A percentile compares a stretch with the other conserved stretches of the same genome.
These are phyloP conservation scores for Fusarium armeniacum DNA, from an alignment of 2,329 filamentous ascomycete genomes.

Conservation along the genomic window DNA sequence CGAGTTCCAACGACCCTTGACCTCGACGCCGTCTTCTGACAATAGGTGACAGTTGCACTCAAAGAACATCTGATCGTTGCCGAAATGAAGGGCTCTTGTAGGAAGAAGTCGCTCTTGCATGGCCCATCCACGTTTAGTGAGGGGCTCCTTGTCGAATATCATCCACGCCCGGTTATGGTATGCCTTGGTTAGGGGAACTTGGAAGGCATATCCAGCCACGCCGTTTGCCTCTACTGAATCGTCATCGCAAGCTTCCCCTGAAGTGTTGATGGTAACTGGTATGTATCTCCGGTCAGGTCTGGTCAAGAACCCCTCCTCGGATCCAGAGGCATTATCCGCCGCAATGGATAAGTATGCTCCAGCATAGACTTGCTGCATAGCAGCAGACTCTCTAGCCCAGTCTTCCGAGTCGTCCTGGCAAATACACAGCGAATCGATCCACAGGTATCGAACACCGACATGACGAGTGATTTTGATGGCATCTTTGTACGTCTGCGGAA, in stretches of 20 bases:
- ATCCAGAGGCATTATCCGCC: neutral
- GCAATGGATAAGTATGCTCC: slow-evolving; percentile 22
- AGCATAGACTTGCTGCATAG: slow-evolving; percentile 27
- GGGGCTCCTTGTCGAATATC: neutral
- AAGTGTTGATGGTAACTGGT: neutral
- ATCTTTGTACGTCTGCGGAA: slow-evolving; percentile 26
- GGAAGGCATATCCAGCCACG: neutral
- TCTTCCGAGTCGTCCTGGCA: slow-evolving; percentile 28
- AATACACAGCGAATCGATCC: slow-evolving; percentile 35
- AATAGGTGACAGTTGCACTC: slow-evolving; percentile 27
- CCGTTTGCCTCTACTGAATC: fast-evolving
- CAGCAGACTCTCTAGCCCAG: slow-evolving; percentile 19
- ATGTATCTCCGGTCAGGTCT: neutral
- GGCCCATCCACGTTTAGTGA: slow-evolving; percentile 23
- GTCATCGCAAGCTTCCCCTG: fast-evolving
- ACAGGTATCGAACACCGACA: slow-evolving; percentile 15
- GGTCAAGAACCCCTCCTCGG: neutral
- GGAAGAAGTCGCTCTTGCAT: slow-evolving; percentile 29
- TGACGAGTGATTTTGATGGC: slow-evolving; percentile 24
- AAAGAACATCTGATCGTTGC: slow-evolving; percentile 17
- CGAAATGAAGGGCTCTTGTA: slow-evolving; percentile 17
- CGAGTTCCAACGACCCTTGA: slow-evolving; percentile 15
- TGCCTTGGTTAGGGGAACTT: fast-evolving
- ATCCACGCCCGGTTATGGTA: neutral
- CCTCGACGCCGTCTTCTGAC: slow-evolving; percentile 20